Base-by-base conservation (phyloP, 2,329 filamentous ascomycete species). In the Calonectria naviculata region DNA sequence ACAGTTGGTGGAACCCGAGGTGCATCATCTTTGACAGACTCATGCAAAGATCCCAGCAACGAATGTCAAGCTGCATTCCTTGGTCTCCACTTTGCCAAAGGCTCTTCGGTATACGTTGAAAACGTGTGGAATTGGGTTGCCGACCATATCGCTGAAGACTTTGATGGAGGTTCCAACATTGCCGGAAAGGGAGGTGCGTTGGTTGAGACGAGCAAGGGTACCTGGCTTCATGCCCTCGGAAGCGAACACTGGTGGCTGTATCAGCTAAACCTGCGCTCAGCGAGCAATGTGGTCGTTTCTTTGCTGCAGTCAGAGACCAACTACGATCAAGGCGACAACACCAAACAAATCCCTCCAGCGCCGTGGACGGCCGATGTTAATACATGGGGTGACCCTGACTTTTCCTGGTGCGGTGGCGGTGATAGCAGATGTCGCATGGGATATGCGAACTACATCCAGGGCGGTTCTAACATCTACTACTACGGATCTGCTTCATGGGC, bases 221-320 rank as follows among this genome's bases (percentile, higher is more conserved):
- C 85, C 26, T 91, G 89, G 89, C 80, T 91, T 41, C 74, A 78
- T 49, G 79, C 75, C 7, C 36, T 80, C 56, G 87, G 89, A 3
- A 87, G 84, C 54, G 89, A 91, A 81, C 89, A 91, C 78, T 87
- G 86, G 80, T 86, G 87, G 79, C 80, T 91, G 58, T 91, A 91
- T 81, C 88, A 91, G 80, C 86, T 90, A 73, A 88, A 89, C 72
- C 79, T 90, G 63, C 82, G 84, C 58, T 80, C 82, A 41, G 87
- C 88, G 1, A 77, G 82, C 65, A 88, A 89, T 70, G 84, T 90
- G 10, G 83, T 88, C 65, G 82, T 88, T 26, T 58, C 52, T 19
- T 19, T 58, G 34, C 31, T 58, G 21, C 52, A 58, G 17, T 84
- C 84, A 17, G 89, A 91, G 80, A 89, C 88, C 12, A 88, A 89